Base-by-base conservation (phyloP, 2,329 filamentous ascomycete species). In the Plenodomus lindquistii region DNA sequence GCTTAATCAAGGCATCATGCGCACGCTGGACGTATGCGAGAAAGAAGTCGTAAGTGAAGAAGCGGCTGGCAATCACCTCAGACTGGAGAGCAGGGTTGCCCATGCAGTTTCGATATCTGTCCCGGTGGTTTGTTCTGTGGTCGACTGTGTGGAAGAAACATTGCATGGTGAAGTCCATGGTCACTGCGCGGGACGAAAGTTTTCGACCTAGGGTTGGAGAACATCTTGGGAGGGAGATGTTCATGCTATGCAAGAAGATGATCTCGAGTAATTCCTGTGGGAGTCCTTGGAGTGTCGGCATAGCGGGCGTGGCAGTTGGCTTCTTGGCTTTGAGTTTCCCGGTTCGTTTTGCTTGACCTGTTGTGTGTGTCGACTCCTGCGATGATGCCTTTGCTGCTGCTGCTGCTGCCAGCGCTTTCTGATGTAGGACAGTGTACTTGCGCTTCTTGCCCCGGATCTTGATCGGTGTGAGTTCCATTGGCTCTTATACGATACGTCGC, bases 41-140 rank as follows among this genome's bases (percentile, higher is more conserved):
- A 46, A 73, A 72, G 46, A 72, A 73, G 3, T 62, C 42, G 60
- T 59, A 72, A 13, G 65, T 70, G 57, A 72, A 71, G 59, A 73
- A 73, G 13, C 58, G 63, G 21, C 65, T 68, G 21, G 60, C 44
- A 0, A 73, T 50, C 3, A 73, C 29, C 10, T 63, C 35, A 8
- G 66, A 70, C 42, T 72, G 69, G 2, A 66, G 22, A 31, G 15
- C 11, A 8, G 27, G 27, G 0, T 5, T 13, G 3, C 57, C 50
- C 37, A 68, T 57, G 20, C 59, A 53, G 15, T 54, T 60, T 8
- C 52, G 48, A 13, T 45, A 54, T 5, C 62, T 58, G 21, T 63
- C 52, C 15, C 59, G 61, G 40, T 58, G 48, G 44, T 59, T 60
- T 17, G 59, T 54, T 24, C 44, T 64, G 44, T 70, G 67, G 24